Evolutionary conservation across 257 asterid genomes (phyloP), one percentile per base, ranked within the genome.

Genomic region (Nicotiana paniculata): DNA sequence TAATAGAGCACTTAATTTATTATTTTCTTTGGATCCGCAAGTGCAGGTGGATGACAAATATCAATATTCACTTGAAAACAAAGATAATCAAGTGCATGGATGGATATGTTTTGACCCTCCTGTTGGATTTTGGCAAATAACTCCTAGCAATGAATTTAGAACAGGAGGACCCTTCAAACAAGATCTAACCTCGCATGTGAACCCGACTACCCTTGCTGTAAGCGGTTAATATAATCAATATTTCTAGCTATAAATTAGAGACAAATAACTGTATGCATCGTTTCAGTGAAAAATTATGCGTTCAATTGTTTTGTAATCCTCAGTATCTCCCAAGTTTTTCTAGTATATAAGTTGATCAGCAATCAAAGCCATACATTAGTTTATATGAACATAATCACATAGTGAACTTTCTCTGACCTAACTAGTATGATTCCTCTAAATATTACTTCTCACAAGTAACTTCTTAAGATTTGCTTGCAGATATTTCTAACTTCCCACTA

Each of bases 121-220:
- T 15, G 85, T 87, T 39, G 90, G 88, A 1, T 87, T 87, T 82
- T 87, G 86, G 90, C 90, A 85, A 85, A 85, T 87, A 10, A 82
- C 84, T 67, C 86, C 90, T n/a, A 87, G 88, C 85, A 85, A 87
- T 82, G 88, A 87, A 79, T 87, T 85, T 65, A 81, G 90, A 15
- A 79, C 86, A 4, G 88, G 90, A 76, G 88, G 90, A 21, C 88
- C 86, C 48, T 61, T 85, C 77, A 87, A 87, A 75, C 90, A 87
- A 61, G 88, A 87, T 77, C 83, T 85, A n/a, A 82, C 86, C 65
- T 87, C 90, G n/a, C 89, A 84, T 77, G 89, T 87, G 54, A 84
- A 87, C 59, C 87, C 89, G 26, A 79, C 89, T 26, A 87, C 88
- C 55, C 82, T 87, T 12, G 90, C 85, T 30, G 88, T 85, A 82